phyloP scores from a whole-genome alignment of 257 asterid genomes.

The Prunella vulgaris region DNA sequence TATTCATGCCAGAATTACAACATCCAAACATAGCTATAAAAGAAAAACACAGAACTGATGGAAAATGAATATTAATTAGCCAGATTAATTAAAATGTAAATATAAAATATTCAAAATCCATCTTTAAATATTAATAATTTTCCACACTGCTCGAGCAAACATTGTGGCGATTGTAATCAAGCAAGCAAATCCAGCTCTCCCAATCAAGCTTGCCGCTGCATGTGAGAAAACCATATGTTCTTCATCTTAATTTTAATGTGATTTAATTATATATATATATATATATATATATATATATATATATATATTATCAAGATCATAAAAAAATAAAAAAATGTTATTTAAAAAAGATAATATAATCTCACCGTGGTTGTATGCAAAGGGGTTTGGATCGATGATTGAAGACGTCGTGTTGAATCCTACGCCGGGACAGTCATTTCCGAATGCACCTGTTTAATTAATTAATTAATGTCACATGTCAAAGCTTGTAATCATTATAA shows the following conservation, averaged over 20 bases:
- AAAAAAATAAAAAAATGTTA: neutral
- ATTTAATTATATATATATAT: neutral
- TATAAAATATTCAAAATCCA: neutral
- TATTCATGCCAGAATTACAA: neutral
- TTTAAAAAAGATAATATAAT: neutral
- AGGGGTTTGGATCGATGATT: slow-evolving; percentile 26
- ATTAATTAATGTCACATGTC: neutral
- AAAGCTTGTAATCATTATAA: neutral
- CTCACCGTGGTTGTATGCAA: slow-evolving; percentile 37
- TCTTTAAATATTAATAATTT: slow-evolving; percentile 8
- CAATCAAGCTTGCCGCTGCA: slow-evolving; percentile 28
- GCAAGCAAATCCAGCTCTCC: slow-evolving; percentile 29
- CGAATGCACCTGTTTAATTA: slow-evolving; percentile 82
- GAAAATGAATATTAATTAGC: neutral
- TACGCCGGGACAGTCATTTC: slow-evolving; percentile 42
- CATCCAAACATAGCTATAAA: neutral
- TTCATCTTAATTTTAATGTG: neutral
- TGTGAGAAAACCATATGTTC: neutral
- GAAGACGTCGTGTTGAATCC: slow-evolving; percentile 38
- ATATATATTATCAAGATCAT: neutral
- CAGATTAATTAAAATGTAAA: neutral
- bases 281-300: too few species aligned
- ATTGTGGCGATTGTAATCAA: slow-evolving; percentile 24
- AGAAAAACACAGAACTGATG: neutral
- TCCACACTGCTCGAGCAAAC: slow-evolving; percentile 28